Evolutionary conservation across 2,329 filamentous ascomycete species (phyloP).

Genomic region (Xylariaceae sp.): DNA sequence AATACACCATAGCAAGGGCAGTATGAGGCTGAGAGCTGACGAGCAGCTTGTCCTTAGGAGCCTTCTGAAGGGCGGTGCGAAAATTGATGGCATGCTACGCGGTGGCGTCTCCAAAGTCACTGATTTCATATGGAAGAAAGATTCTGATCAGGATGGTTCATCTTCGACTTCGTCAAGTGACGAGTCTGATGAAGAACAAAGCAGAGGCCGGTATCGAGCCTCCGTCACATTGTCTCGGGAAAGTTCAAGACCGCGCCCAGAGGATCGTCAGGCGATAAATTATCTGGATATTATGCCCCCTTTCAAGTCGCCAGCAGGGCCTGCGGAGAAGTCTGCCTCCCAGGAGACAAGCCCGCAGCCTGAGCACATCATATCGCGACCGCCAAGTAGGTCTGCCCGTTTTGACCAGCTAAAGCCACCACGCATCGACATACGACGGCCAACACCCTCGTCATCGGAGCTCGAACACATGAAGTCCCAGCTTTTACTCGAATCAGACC

Average conservation of each 20-base stretch:
- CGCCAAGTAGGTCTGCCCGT: conserved; percentile 38
- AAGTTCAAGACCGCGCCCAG: conserved; percentile 27
- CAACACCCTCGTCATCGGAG: conserved; percentile 34
- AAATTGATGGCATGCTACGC: conserved; percentile 66
- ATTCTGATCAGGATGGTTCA: conserved; percentile 29
- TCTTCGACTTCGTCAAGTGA: conserved; percentile 40
- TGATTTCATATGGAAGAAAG: conserved; percentile 54
- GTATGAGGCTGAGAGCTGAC: conserved; percentile 40
- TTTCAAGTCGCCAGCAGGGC: conserved; percentile 37
- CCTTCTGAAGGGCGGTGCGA: conserved; percentile 71
- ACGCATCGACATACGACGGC: conserved; percentile 41
- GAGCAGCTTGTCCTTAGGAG: conserved; percentile 59
- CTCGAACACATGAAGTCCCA: conserved; percentile 12
- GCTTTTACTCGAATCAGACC: conserved; percentile 27
- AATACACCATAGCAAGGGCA: conserved; percentile 44
- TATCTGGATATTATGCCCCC: conserved; percentile 50
- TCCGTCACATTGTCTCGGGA: conserved; percentile 32
- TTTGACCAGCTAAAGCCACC: conserved; percentile 47
- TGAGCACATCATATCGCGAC: conserved; percentile 20
- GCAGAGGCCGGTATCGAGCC: conserved; percentile 34
- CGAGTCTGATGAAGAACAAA: conserved; percentile 44
- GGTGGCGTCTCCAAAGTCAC: conserved; percentile 53
- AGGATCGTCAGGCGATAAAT: conserved; percentile 34
- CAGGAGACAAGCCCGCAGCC: conserved; percentile 12
- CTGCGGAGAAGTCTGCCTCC: conserved; percentile 14